These are phyloP conservation scores for Cladosporium sphaerospermum DNA, from an alignment of 2,329 filamentous ascomycete species.

Conservation along the genomic window DNA sequence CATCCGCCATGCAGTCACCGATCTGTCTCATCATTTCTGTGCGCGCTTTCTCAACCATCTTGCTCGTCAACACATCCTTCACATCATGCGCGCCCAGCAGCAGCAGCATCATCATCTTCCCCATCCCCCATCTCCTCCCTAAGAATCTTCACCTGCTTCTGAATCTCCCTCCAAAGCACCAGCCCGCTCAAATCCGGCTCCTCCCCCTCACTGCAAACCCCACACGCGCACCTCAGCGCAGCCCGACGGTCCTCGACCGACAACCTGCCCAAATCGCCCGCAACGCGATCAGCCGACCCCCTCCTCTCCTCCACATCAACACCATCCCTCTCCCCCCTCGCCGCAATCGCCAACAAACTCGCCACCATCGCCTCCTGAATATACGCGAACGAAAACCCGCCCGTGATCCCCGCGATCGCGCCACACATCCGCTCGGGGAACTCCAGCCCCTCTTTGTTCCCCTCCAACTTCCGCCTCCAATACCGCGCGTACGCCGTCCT, in stretches of 20 bases:
- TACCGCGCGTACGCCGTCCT: conserved; percentile 55
- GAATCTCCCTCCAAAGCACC: conserved; percentile 55
- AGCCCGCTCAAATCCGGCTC: conserved; percentile 40
- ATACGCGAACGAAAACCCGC: conserved; percentile 63
- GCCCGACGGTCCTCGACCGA: background rate
- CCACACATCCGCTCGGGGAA: conserved; percentile 55
- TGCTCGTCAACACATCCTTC: no score
- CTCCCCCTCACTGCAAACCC: conserved; percentile 22
- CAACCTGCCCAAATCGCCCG: no score
- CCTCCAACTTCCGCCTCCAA: conserved; percentile 53
- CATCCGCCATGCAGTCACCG: no score
- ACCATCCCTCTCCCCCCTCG: conserved; percentile 15
- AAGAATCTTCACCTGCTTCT: conserved; percentile 56
- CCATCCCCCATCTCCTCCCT: conserved; percentile 50
- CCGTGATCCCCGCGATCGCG: conserved; percentile 57
- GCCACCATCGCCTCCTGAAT: conserved; percentile 65
- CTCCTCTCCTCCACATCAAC: conserved; percentile 14
- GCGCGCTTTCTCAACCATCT: no score
- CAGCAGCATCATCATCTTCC: background rate
- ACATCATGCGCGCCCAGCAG: background rate
- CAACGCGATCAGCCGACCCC: background rate
- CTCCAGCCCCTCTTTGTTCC: conserved; percentile 51
- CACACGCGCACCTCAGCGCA: background rate
- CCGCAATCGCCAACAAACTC: conserved; percentile 53
- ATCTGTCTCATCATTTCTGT: no score